These are phyloP conservation scores for Funneliformis caledonium DNA, from an alignment of 371 early-diverging fungal species.

Conservation along the genomic window DNA sequence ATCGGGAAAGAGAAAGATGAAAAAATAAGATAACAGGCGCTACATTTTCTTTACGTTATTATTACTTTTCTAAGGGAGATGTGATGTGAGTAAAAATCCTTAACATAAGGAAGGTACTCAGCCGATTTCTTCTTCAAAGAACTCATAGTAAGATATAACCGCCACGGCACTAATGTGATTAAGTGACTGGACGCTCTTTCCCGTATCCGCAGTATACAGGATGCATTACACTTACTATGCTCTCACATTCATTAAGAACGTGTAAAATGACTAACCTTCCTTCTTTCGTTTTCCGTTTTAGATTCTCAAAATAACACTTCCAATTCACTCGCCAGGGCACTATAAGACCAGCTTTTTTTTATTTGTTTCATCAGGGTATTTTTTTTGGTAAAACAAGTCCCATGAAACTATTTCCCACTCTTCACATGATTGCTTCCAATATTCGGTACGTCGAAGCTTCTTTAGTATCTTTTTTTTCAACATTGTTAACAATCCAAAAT, in stretches of 20 bases:
- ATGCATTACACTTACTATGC: slow-evolving; percentile 6
- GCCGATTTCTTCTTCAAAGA: slow-evolving; percentile 13
- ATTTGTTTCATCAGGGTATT: not conserved
- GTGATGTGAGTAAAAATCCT: not conserved
- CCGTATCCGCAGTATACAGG: not conserved
- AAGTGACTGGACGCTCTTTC: not conserved
- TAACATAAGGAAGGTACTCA: not conserved
- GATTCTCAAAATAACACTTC: not conserved
- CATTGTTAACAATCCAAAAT: too few relatives aligned
- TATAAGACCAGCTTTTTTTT: not conserved
- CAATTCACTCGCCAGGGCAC: not conserved
- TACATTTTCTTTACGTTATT: not conserved
- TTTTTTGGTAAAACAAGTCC: not conserved
- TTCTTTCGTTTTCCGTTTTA: not conserved
- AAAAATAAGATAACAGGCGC: slow-evolving; percentile 17
- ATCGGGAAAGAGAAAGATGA: not conserved
- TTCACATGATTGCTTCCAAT: not conserved
- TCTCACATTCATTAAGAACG: not conserved
- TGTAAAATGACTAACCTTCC: slow-evolving; percentile 17
- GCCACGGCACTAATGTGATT: not conserved
- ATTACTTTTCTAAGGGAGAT: not conserved
- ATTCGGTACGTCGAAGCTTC: not conserved
- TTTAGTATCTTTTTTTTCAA: not conserved
- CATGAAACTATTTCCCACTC: not conserved
- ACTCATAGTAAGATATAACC: not conserved